A percentile compares a stretch with the other conserved stretches of the same genome.
These are phyloP conservation scores for Penicillium pancosmium DNA, from an alignment of 495 filamentous ascomycete genomes.

Conservation along the genomic window DNA sequence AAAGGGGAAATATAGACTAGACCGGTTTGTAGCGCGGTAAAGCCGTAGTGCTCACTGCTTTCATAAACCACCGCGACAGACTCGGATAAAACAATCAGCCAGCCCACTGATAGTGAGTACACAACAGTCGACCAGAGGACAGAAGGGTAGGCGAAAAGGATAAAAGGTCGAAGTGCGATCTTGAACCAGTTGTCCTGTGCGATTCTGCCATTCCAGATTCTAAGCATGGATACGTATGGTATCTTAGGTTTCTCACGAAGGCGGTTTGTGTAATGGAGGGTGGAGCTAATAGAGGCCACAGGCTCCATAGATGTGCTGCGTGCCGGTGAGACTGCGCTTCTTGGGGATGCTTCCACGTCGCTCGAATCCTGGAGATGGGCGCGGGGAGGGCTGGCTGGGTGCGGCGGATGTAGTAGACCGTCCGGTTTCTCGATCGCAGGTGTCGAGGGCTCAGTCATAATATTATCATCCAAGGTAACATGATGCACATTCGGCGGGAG, in stretches of 20 bases:
- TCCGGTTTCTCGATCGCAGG: conserved; percentile 21
- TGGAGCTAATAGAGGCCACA: conserved; percentile 23
- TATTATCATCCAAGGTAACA: conserved; percentile 5
- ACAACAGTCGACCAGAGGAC: conserved; percentile 89
- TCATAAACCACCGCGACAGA: conserved; percentile 79
- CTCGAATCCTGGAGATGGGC: conserved; percentile 1
- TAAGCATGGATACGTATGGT: conserved; percentile 71
- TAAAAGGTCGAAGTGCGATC: conserved; percentile 75
- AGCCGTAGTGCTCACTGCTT: conserved; percentile 66
- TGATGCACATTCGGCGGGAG: background rate
- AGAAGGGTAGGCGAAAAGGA: conserved; percentile 84
- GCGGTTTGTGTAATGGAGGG: conserved; percentile 58
- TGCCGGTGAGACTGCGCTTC: conserved; percentile 27
- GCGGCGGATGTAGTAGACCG: conserved; percentile 12
- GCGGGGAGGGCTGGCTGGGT: conserved; percentile 4
- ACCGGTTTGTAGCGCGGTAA: conserved; percentile 77
- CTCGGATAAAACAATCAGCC: conserved; percentile 94
- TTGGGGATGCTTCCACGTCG: conserved; percentile 31
- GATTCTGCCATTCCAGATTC: conserved; percentile 75
- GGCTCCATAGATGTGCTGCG: conserved; percentile 39
- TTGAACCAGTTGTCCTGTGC: conserved; percentile 77
- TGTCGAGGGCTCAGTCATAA: conserved; percentile 3
- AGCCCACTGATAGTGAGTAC: conserved; percentile 89
- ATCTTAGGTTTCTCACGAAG: conserved; percentile 63
- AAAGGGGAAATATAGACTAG: conserved; percentile 91